Conservation (phyloP, 768 basidiomycete species). For the Mycena haematopus region DNA sequence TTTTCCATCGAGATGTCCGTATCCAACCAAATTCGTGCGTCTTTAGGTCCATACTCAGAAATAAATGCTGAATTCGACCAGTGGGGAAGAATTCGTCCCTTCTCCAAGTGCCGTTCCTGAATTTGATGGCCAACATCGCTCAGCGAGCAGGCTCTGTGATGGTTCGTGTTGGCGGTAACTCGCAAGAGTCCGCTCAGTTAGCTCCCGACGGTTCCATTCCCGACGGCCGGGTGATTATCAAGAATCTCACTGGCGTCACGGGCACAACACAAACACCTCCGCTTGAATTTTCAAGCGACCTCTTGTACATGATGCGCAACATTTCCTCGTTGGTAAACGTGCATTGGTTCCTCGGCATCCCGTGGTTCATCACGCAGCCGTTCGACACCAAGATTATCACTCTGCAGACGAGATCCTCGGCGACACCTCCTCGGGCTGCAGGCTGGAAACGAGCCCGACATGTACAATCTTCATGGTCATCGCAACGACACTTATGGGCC, state of each 20-base stretch:
- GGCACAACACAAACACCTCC: conserved; percentile 53
- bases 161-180: conserved; percentile 79
- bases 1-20: conserved; percentile 71
- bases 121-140: conserved; percentile 74
- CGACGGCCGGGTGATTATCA: conserved; percentile 41
- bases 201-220: conserved; percentile 50
- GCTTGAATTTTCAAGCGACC: conserved; percentile 52
- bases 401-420: too few relatives aligned
- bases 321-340: conserved; percentile 48
- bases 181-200: conserved; percentile 69
- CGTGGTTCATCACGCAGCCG: background rate
- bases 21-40: conserved; percentile 60
- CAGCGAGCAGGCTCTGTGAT: conserved; percentile 66
- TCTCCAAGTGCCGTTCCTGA: conserved; percentile 70
- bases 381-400: background rate
- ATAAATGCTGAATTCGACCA: conserved; percentile 24
- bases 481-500: too few relatives aligned
- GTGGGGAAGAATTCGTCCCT: conserved; percentile 59
- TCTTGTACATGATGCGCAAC: conserved; percentile 58
- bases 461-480: too few relatives aligned
- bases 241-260: background rate
- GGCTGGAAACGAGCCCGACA: too few relatives aligned
- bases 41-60: background rate
- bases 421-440: too few relatives aligned
- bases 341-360: conserved; percentile 52